Conservation (phyloP, 306 rosid species). For the Pyrus betulifolia region DNA sequence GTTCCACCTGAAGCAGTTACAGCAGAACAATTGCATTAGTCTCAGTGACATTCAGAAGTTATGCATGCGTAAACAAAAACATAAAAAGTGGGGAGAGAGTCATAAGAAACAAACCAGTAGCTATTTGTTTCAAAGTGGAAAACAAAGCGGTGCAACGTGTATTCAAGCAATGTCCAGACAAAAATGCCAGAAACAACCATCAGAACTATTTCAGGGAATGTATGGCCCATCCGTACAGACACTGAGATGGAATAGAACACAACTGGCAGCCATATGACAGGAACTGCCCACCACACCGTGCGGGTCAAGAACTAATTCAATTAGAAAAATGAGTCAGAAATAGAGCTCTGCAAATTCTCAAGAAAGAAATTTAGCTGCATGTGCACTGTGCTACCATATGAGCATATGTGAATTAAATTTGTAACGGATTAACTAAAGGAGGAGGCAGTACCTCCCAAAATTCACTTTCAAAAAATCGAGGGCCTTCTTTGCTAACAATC, state of each 20-base stretch:
- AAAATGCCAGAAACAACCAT: constrained; percentile 54
- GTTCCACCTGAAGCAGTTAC: constrained; percentile 60
- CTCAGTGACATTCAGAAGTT: neutral
- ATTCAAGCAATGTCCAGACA: constrained; percentile 76
- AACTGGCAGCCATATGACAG: constrained; percentile 87
- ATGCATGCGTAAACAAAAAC: neutral
- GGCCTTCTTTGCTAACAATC: constrained; percentile 76
- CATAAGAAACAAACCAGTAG: constrained; percentile 59
- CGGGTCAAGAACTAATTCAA: constrained; percentile 75
- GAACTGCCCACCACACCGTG: constrained; percentile 96
- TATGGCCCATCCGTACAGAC: constrained; percentile 61
- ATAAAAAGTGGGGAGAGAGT: neutral
- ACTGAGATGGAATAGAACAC: constrained; percentile 50
- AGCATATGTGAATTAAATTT: neutral
- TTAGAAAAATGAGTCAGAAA: constrained; percentile 24
- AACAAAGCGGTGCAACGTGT: constrained; percentile 78
- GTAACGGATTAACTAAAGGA: neutral
- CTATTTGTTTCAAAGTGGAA: constrained; percentile 85
- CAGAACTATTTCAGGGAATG: constrained; percentile 41
- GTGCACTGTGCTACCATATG: neutral
- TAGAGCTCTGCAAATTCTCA: neutral
- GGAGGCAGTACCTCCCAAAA: constrained; percentile 61
- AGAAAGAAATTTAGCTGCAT: neutral
- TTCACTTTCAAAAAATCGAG: constrained; percentile 78
- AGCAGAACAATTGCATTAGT: neutral